phyloP scores from a whole-genome alignment of 805 yeast species.

The Metschnikowia colocasiae region DNA sequence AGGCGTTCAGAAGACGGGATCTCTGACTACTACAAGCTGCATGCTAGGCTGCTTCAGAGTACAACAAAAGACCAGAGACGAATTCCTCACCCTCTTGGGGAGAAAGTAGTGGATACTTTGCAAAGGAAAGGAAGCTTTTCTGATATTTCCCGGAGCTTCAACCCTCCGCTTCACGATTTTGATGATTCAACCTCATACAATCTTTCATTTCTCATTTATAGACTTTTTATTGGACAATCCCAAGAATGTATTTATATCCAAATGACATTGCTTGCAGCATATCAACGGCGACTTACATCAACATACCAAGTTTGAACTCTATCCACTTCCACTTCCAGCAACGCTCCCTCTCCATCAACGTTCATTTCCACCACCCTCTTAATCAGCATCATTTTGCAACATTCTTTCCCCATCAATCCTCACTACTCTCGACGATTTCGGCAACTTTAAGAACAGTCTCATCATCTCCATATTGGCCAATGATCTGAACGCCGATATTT shows the following conservation, averaged over 20 bases:
- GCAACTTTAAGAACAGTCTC: slow-evolving; percentile 46
- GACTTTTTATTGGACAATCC: slow-evolving; percentile 1
- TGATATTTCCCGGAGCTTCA: slow-evolving; percentile 3
- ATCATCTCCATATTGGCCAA: slow-evolving; percentile 88
- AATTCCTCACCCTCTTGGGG: slow-evolving; percentile 78
- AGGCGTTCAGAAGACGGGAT: slow-evolving; percentile 94
- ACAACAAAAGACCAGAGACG: slow-evolving; percentile 94
- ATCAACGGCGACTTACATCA: neutral
- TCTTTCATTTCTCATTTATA: slow-evolving; percentile 5
- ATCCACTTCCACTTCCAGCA: too few species aligned
- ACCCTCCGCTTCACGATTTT: slow-evolving; percentile 4
- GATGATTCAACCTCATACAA: slow-evolving; percentile 6
- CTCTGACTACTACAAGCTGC: slow-evolving; percentile 90
- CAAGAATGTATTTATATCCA: neutral
- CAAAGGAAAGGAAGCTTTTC: neutral
- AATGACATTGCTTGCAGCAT: neutral
- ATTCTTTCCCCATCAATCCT: neutral
- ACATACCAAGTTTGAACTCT: too few species aligned
- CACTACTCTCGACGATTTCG: slow-evolving; percentile 9
- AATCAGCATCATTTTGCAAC: too few species aligned
- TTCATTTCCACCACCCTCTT: too few species aligned
- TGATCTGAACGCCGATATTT: slow-evolving; percentile 64
- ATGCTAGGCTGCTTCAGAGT: slow-evolving; percentile 96
- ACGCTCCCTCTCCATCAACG: too few species aligned
- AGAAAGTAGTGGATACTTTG: slow-evolving; percentile 26